Percentiles rank a stretch among this genome's conserved stretches.
phyloP scores from a whole-genome alignment of 768 basidiomycete genomes.

The Psilocybe subaeruginosa region DNA sequence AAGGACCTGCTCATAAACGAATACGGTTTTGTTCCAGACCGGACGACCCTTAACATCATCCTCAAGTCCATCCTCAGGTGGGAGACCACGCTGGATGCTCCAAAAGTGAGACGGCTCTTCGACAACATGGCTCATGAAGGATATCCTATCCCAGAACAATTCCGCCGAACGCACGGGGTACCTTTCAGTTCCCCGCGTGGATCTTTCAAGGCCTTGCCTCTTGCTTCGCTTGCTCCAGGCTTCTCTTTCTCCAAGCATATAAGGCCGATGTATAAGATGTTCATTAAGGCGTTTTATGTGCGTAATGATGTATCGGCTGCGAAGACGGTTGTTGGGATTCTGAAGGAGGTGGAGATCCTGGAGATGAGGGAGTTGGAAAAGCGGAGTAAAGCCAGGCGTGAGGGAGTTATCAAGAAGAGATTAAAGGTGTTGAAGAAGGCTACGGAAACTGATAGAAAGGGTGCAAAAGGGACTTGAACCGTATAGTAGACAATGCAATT shows the following conservation, averaged over 20 bases:
- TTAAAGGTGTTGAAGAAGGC: not conserved
- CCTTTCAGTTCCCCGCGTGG: slow-evolving; percentile 47
- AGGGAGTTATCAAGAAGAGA: slow-evolving; percentile 35
- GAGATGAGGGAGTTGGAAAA: slow-evolving; percentile 34
- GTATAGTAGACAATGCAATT: not conserved
- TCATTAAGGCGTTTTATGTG: slow-evolving; percentile 64
- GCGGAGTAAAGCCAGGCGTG: slow-evolving; percentile 30
- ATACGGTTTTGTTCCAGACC: slow-evolving; percentile 61
- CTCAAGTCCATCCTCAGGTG: slow-evolving; percentile 62
- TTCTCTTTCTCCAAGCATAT: slow-evolving; percentile 62
- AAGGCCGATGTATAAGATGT: slow-evolving; percentile 73
- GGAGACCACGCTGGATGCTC: slow-evolving; percentile 42
- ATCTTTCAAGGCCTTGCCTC: slow-evolving; percentile 19
- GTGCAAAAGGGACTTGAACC: not conserved
- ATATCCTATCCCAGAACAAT: slow-evolving; percentile 48
- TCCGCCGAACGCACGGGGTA: slow-evolving; percentile 30
- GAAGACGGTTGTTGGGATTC: slow-evolving; percentile 53
- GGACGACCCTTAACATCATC: slow-evolving; percentile 72
- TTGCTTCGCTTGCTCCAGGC: slow-evolving; percentile 41
- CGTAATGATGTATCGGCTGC: slow-evolving; percentile 59
- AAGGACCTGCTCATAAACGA: slow-evolving; percentile 44
- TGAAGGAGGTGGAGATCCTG: slow-evolving; percentile 45
- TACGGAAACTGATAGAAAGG: not conserved
- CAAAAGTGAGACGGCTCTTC: slow-evolving; percentile 57
- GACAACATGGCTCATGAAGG: slow-evolving; percentile 64